Percentiles rank a stretch among this genome's conserved stretches.
Conservation (phyloP, 345 rosid species). For the Melaleuca alternifolia region DNA sequence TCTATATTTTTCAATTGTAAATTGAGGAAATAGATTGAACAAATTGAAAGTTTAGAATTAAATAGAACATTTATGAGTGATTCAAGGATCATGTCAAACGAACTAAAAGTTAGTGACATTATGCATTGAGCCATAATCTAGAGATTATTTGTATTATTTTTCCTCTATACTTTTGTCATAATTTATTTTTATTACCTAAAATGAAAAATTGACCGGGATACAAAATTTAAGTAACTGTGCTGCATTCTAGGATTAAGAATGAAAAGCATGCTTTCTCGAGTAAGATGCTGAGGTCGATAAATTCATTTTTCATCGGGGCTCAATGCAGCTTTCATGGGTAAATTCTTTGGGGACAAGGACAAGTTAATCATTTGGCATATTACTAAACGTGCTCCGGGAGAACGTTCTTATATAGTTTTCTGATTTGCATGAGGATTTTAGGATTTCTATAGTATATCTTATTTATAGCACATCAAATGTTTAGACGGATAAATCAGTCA, state of each 20-base stretch:
- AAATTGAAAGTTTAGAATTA: neutral
- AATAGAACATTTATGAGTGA: neutral
- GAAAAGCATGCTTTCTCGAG: neutral
- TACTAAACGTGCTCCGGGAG: neutral
- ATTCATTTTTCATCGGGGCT: neutral
- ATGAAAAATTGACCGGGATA: neutral
- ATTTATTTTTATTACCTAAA: neutral
- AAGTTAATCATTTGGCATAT: neutral
- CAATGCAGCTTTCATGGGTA: neutral
- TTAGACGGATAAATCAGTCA: neutral
- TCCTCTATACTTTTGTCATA: neutral
- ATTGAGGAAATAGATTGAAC: neutral
- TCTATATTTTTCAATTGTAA: neutral
- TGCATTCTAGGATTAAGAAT: neutral
- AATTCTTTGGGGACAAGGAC: neutral
- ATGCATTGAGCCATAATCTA: neutral
- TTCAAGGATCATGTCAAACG: neutral
- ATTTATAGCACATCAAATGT: neutral
- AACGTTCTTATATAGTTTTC: neutral
- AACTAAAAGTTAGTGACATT: neutral
- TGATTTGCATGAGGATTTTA: neutral
- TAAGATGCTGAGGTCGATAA: neutral
- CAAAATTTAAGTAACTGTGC: neutral
- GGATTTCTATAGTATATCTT: neutral
- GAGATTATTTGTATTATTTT: neutral